These are phyloP conservation scores for Aspergillus carbonarius DNA, from an alignment of 2,329 filamentous ascomycete species.

Conservation along the genomic window DNA sequence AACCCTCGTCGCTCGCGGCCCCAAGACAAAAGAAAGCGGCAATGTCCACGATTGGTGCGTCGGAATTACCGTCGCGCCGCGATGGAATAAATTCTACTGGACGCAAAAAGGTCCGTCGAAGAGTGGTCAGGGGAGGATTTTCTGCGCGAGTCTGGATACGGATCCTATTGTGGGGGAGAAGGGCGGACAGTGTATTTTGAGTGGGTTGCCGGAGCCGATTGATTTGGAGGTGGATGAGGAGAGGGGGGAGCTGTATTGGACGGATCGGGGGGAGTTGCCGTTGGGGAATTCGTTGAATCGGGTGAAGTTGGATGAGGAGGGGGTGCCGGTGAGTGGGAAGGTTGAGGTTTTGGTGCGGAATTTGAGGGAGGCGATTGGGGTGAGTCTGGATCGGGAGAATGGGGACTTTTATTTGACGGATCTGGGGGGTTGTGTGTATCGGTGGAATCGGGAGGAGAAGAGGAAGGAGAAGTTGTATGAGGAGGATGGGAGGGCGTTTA, in stretches of 20 bases:
- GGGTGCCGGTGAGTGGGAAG: slow-evolving; percentile 25
- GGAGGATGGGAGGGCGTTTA: slow-evolving; percentile 21
- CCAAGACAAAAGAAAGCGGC: neutral
- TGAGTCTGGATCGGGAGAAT: slow-evolving; percentile 35
- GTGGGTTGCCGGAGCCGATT: slow-evolving; percentile 55
- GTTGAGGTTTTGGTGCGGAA: slow-evolving; percentile 27
- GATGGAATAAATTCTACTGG: slow-evolving; percentile 56
- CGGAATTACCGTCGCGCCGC: slow-evolving; percentile 51
- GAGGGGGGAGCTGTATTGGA: slow-evolving; percentile 56
- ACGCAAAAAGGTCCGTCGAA: slow-evolving; percentile 60
- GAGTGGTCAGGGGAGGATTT: slow-evolving; percentile 53
- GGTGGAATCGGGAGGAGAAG: slow-evolving; percentile 21
- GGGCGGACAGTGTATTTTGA: slow-evolving; percentile 30
- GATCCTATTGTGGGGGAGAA: neutral
- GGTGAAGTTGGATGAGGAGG: slow-evolving; percentile 21
- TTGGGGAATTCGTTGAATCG: slow-evolving; percentile 55
- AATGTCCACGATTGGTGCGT: slow-evolving; percentile 54
- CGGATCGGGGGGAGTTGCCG: slow-evolving; percentile 59
- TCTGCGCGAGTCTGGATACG: slow-evolving; percentile 39
- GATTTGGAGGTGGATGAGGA: slow-evolving; percentile 57
- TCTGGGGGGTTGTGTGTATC: slow-evolving; percentile 30
- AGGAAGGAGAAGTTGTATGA: slow-evolving; percentile 14
- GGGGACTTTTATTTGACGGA: slow-evolving; percentile 28
- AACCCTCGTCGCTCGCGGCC: neutral
- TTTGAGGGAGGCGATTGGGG: slow-evolving; percentile 50